Percentiles rank a stretch among this genome's conserved stretches.
Conservation (phyloP, 2,329 filamentous ascomycete genomes). For the Dichotomopilus funicola region DNA sequence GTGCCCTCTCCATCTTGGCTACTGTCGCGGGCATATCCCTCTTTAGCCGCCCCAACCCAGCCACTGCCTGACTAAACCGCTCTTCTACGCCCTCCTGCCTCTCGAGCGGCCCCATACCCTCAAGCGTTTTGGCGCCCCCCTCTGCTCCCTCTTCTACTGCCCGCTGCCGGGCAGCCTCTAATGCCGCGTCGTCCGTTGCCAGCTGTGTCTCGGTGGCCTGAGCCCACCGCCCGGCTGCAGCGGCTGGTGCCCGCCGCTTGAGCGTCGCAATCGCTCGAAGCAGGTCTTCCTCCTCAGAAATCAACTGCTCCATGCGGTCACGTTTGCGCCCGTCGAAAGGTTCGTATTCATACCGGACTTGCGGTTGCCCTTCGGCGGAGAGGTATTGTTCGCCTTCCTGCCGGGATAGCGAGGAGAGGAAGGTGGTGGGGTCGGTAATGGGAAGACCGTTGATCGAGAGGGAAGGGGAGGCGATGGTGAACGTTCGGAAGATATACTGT, state of each 20-base stretch:
- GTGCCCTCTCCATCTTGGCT: slow-evolving; percentile 59
- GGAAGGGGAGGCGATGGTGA: slow-evolving; percentile 51
- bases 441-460: slow-evolving; percentile 57
- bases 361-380: slow-evolving; percentile 21
- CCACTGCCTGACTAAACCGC: slow-evolving; percentile 42
- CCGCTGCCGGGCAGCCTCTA: slow-evolving; percentile 27
- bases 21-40: slow-evolving; percentile 55
- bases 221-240: slow-evolving; percentile 38
- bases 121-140: slow-evolving; percentile 11
- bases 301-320: slow-evolving; percentile 52
- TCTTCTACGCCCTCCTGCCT: slow-evolving; percentile 42
- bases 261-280: slow-evolving; percentile 56
- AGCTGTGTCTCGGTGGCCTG: slow-evolving; percentile 36
- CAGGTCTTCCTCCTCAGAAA: slow-evolving; percentile 56
- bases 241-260: slow-evolving; percentile 47
- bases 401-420: slow-evolving; percentile 28
- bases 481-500: slow-evolving; percentile 57
- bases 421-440: slow-evolving; percentile 35
- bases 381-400: background rate
- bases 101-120: slow-evolving; percentile 33
- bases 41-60: slow-evolving; percentile 47
- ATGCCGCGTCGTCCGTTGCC: slow-evolving; percentile 41
- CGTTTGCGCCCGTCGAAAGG: slow-evolving; percentile 55
- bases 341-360: slow-evolving; percentile 49
- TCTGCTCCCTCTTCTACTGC: slow-evolving; percentile 16